Evolutionary conservation across 2,329 filamentous ascomycete genomes (phyloP), one percentile per base, ranked within the genome.

Genomic region (Trichoderma semiorbis): DNA sequence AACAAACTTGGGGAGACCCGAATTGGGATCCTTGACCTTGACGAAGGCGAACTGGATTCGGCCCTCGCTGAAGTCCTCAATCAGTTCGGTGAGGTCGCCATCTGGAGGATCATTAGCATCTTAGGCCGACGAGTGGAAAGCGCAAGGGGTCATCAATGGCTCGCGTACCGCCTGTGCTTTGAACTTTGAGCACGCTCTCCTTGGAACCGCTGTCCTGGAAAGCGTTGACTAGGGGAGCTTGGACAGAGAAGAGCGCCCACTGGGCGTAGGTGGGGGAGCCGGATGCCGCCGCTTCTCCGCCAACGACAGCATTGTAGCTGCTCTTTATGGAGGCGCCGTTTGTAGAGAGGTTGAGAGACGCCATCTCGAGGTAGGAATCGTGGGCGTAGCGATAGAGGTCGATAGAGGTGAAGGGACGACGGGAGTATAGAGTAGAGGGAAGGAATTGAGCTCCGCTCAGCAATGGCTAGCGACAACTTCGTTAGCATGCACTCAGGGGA

Each of bases 31-130:
- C 81, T 95, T 97, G 84, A 99, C 92, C 84, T 97, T 98, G 78
- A 96, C 91, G 79, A 97, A 98, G 32, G 94, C 96, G 83, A 98
- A 99, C 83, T 99, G 96, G 76, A 99, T 92, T 78, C 94, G 92
- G 69, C 96, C 96, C 81, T 99, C 96, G 76, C 92, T 98, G 83
- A 99, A 97, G 75, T 99, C 96, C 76, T 99, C 96, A 77, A 97
- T 89, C 72, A 99, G 86, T 75, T 98, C 94, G 71, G 90, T 85
- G 74, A 99, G 86, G 82, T 99, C 95, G 74, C 96, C 96, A 84
- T 98, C 95, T 96, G 79, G 53, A 57, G 21, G 58, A 69, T 69
- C 70, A 73, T 77, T 74, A 78, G 77, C 65, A 67, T 67, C 21
- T 47, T 36, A 58, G 7, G 30, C 34, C 24, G 18, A 30, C 16